These are phyloP conservation scores for Yamadazyma phyllophila DNA, from an alignment of 805 yeast genomes.

Conservation along the genomic window DNA sequence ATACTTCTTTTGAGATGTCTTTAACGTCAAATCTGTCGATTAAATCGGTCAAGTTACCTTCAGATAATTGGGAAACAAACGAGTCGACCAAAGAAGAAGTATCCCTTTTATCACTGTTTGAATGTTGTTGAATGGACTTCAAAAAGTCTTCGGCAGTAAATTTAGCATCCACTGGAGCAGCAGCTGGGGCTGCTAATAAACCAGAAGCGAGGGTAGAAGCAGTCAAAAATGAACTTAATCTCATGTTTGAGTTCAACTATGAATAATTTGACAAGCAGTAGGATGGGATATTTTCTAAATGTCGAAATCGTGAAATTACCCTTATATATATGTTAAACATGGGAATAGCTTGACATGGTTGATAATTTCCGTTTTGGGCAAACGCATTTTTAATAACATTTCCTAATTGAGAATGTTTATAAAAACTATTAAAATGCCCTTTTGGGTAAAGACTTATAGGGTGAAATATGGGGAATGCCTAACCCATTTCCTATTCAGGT, in stretches of 20 bases:
- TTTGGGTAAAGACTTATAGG: slow-evolving; percentile 5
- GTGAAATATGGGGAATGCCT: not conserved
- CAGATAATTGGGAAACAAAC: slow-evolving; percentile 10
- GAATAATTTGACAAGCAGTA: not conserved
- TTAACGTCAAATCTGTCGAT: slow-evolving; percentile 9
- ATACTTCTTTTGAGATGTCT: slow-evolving; percentile 7
- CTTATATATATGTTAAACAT: slow-evolving; percentile 1
- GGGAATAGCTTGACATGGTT: not conserved
- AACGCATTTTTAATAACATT: slow-evolving; percentile 6
- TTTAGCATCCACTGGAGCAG: slow-evolving; percentile 4
- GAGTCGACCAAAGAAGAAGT: slow-evolving; percentile 4
- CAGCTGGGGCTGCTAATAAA: slow-evolving; percentile 15
- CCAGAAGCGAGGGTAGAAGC: slow-evolving; percentile 14
- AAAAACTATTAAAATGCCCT: slow-evolving; percentile 5
- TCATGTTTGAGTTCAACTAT: slow-evolving; percentile 6
- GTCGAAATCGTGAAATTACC: not conserved
- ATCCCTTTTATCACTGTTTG: slow-evolving; percentile 8
- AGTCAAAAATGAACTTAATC: slow-evolving; percentile 12
- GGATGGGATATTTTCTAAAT: too few relatives aligned
- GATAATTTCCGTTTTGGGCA: slow-evolving; percentile 5
- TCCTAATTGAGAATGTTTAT: slow-evolving; percentile 8
- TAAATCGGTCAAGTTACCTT: slow-evolving; percentile 8
- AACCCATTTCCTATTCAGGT: not conserved
- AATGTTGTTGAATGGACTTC: slow-evolving; percentile 10
- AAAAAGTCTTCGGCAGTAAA: slow-evolving; percentile 10